Conservation (phyloP, 2,329 filamentous ascomycete genomes). For the Epichloe aotearoae region DNA sequence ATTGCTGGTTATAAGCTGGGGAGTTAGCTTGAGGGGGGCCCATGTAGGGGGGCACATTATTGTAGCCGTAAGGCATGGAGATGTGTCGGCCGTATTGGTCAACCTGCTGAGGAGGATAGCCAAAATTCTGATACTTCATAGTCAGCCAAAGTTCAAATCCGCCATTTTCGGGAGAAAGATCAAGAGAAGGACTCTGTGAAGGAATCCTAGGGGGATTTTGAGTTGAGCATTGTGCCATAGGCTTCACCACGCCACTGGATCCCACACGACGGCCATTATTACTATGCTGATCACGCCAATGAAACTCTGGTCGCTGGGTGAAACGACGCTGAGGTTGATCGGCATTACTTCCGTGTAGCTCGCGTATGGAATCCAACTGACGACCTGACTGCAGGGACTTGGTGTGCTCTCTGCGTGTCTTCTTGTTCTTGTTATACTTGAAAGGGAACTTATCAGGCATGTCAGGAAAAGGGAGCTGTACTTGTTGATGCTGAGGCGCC, state of each 20-base stretch:
- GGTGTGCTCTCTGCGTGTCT: conserved; percentile 32
- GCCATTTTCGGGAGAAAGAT: conserved; percentile 56
- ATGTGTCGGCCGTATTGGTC: conserved; percentile 27
- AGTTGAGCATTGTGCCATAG: conserved; percentile 1
- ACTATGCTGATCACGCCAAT: conserved; percentile 16
- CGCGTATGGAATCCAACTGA: conserved; percentile 24
- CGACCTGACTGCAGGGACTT: conserved; percentile 28
- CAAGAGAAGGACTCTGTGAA: conserved; percentile 23
- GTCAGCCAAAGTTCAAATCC: conserved; percentile 66
- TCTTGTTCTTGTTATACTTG: conserved; percentile 33
- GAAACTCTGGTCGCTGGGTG: conserved; percentile 31
- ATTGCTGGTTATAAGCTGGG: conserved; percentile 37
- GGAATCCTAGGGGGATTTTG: not conserved
- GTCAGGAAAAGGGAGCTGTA: conserved; percentile 34
- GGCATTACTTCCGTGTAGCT: conserved; percentile 20
- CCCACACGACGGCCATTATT: conserved; percentile 9
- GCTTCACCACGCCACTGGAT: conserved; percentile 8
- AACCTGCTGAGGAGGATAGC: conserved; percentile 32
- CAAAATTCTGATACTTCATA: conserved; percentile 51
- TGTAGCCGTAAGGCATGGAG: conserved; percentile 29
- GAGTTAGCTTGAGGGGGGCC: conserved; percentile 30
- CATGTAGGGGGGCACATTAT: conserved; percentile 40
- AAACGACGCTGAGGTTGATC: conserved; percentile 27
- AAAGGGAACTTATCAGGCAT: conserved; percentile 21
- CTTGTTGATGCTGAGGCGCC: conserved; percentile 48